Conservation (phyloP, 352 stramenopile genomes). For the Globisporangium paroecandrum region DNA sequence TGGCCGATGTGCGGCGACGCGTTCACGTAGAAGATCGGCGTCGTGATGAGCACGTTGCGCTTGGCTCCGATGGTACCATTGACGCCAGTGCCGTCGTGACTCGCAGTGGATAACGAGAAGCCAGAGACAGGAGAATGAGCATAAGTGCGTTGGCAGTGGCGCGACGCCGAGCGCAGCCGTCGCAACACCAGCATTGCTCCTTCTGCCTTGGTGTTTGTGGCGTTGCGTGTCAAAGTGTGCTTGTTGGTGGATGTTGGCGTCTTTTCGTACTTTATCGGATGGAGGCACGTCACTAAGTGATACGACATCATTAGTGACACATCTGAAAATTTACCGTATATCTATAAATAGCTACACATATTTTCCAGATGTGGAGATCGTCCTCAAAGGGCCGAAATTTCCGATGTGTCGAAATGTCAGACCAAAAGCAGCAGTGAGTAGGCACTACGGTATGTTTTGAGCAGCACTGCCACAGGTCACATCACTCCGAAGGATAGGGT, state of each 20-base stretch:
- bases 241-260: background rate
- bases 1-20: constrained; percentile 98
- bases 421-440: too few species aligned
- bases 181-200: constrained; percentile 1
- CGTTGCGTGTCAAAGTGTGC: background rate
- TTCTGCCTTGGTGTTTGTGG: background rate
- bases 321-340: too few species aligned
- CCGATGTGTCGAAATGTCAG: too few species aligned
- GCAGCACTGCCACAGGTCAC: too few species aligned
- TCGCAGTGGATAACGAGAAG: constrained; percentile 1
- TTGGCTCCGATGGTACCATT: background rate
- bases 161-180: constrained; percentile 4
- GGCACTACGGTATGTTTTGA: too few species aligned
- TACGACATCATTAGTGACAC: too few species aligned
- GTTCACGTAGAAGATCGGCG: constrained; percentile 99
- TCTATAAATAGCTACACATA: too few species aligned
- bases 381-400: too few species aligned
- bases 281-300: background rate
- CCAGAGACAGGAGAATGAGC: background rate
- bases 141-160: background rate
- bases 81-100: background rate
- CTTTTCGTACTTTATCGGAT: background rate
- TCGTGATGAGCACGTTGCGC: constrained; percentile 81
- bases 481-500: too few species aligned
- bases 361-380: too few species aligned